Evolutionary conservation across 2,329 filamentous ascomycete species (phyloP), one percentile per base, ranked within the genome.

Genomic region (Stachybotrys chartarum): DNA sequence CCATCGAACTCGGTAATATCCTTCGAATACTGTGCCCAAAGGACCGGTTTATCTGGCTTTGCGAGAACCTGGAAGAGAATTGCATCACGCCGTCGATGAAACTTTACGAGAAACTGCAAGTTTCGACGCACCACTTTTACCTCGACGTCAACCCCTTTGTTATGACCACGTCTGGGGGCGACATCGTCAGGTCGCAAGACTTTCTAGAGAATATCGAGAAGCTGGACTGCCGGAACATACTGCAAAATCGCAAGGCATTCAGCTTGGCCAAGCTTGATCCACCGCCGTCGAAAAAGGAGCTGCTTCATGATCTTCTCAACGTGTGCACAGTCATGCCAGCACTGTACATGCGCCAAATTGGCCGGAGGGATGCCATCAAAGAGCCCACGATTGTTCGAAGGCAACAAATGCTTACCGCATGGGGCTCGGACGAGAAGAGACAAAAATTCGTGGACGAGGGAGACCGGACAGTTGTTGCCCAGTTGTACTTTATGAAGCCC

Each of bases 71-170:
- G 35, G 61, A 60, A 42, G 59, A 66, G 6, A 53, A 57, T 16
- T 68, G 72, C 53, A 60, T 76, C 52, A 58, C 55, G 39, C 72
- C 71, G 1, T 72, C 73, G 1, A 66, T 74, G 60, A 55, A 53
- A 11, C 63, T 75, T 1, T 69, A 74, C 35, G 71, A 75, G 58
- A 72, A 72, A 59, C 59, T 75, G 30, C 64, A 72, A 42, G 35
- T 42, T 42, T 42, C 35, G 10, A 42, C 35, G 14, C 35, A 42
- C 52, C 64, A 71, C 47, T 75, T 72, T 56, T 69, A 71, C 48
- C 64, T 72, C 12, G 67, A 69, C 50, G 63, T 70, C 46, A 66
- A 71, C 55, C 58, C 64, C 0, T 69, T 66, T 56, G 62, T 69
- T 18, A 46, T 62, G 7, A 66, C 64, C 58, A 60, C 60, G 5